These are phyloP conservation scores for Schwanniomyces vanrijiae DNA, from an alignment of 805 yeast species.

Conservation along the genomic window DNA sequence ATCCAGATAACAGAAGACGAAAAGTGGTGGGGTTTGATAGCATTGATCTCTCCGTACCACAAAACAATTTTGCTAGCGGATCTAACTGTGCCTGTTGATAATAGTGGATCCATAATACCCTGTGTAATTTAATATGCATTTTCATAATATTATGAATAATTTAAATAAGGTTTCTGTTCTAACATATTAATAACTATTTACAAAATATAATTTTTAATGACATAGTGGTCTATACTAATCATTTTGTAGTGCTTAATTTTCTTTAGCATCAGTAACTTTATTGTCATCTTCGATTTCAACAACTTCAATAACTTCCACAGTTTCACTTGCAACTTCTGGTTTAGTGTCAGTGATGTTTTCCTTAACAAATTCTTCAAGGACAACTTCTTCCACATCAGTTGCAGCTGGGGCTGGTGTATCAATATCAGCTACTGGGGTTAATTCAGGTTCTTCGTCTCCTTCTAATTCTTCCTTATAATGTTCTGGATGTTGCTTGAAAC, in stretches of 20 bases:
- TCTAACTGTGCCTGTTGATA: not conserved
- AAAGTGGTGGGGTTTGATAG: constrained; percentile 29
- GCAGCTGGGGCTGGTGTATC: constrained; percentile 3
- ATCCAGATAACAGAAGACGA: constrained; percentile 1
- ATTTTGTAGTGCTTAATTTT: not conserved
- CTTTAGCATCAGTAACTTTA: not conserved
- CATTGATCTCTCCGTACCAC: constrained; percentile 22
- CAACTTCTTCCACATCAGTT: constrained; percentile 1
- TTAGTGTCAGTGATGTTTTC: not conserved
- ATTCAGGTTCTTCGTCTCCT: constrained; percentile 53
- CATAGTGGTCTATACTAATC: not conserved
- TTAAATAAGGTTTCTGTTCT: not conserved
- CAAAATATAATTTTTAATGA: not conserved
- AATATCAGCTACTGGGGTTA: constrained; percentile 1
- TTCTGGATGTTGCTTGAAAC: constrained; percentile 92
- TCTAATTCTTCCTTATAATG: constrained; percentile 88
- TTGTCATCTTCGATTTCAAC: not conserved
- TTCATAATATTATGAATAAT: not conserved
- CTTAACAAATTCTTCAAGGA: not conserved
- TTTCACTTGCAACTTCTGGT: constrained; percentile 8
- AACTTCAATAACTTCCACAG: constrained; percentile 9
- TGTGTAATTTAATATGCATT: not conserved
- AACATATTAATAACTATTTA: not conserved
- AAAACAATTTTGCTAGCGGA: not conserved
- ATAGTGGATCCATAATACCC: not conserved